These are phyloP conservation scores for Stagonosporopsis cucurbitacearum DNA, from an alignment of 2,329 filamentous ascomycete genomes.

Conservation along the genomic window DNA sequence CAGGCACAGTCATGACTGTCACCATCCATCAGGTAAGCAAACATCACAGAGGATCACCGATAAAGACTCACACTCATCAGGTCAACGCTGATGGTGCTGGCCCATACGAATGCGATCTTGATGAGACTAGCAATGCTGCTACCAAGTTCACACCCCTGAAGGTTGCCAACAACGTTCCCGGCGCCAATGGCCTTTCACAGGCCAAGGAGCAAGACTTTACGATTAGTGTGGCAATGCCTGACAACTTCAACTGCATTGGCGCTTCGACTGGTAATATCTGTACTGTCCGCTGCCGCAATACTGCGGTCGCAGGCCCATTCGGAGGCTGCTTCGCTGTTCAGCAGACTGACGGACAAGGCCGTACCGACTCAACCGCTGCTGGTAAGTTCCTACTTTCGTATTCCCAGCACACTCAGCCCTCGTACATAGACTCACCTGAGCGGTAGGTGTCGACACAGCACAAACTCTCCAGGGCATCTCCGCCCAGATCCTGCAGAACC, in stretches of 20 bases:
- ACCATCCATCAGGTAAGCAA: conserved; percentile 54
- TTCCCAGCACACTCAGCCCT: conserved; percentile 11
- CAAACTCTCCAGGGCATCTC: conserved; percentile 55
- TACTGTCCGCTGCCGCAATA: conserved; percentile 68
- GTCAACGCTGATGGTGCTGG: conserved; percentile 72
- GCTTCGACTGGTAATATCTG: conserved; percentile 65
- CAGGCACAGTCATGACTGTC: conserved; percentile 38
- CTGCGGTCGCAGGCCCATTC: conserved; percentile 66
- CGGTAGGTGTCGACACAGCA: conserved; percentile 54
- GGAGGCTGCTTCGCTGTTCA: conserved; percentile 66
- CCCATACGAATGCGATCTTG: conserved; percentile 69
- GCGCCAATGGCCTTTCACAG: conserved; percentile 64
- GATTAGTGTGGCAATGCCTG: conserved; percentile 64
- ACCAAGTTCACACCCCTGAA: conserved; percentile 57
- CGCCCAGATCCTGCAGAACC: conserved; percentile 59
- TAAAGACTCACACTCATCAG: conserved; percentile 17
- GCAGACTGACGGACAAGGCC: conserved; percentile 56
- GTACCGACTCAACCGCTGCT: conserved; percentile 31
- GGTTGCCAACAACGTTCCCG: conserved; percentile 66
- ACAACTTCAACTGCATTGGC: conserved; percentile 61
- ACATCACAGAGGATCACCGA: not conserved
- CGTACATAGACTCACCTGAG: conserved; percentile 29
- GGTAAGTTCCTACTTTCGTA: conserved; percentile 29
- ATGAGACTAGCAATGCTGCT: conserved; percentile 59
- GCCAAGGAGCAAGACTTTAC: conserved; percentile 63